Evolutionary conservation across 2,329 filamentous ascomycete genomes (phyloP).

Genomic region (Colletotrichum echinochloae): DNA sequence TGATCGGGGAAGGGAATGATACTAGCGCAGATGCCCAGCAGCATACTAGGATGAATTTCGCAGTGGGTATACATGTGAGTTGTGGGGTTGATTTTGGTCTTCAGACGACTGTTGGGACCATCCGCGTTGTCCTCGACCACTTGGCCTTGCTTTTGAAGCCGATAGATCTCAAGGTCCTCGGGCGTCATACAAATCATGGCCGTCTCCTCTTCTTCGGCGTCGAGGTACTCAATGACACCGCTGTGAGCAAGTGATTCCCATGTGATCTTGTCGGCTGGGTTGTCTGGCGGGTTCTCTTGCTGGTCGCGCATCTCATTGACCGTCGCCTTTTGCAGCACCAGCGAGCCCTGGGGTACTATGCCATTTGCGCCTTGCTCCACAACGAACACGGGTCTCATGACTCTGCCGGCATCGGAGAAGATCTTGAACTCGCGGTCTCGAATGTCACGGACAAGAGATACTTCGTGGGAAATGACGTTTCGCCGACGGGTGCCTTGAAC

Average conservation of each 20-base stretch:
- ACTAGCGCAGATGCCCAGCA: slow-evolving; percentile 96
- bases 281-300: slow-evolving; percentile 74
- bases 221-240: slow-evolving; percentile 94
- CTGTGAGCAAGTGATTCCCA: slow-evolving; percentile 88
- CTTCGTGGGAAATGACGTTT: slow-evolving; percentile 88
- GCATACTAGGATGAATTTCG: slow-evolving; percentile 99
- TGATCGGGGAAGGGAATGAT: slow-evolving; percentile 99
- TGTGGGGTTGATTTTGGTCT: slow-evolving; percentile 86
- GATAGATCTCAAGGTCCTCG: slow-evolving; percentile 87
- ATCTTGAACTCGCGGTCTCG: slow-evolving; percentile 98
- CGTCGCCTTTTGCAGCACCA: slow-evolving; percentile 88
- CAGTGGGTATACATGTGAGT: slow-evolving; percentile 97
- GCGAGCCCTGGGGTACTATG: slow-evolving; percentile 78
- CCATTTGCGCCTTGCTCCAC: slow-evolving; percentile 78
- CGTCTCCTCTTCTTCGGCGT: slow-evolving; percentile 98
- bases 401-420: slow-evolving; percentile 95
- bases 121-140: slow-evolving; percentile 67
- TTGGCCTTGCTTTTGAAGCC: slow-evolving; percentile 75
- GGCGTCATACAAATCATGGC: slow-evolving; percentile 99
- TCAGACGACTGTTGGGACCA: slow-evolving; percentile 87
- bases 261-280: slow-evolving; percentile 75
- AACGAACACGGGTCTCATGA: slow-evolving; percentile 93
- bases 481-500: slow-evolving; percentile 83
- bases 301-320: slow-evolving; percentile 79
- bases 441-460: slow-evolving; percentile 95